Evolutionary conservation across 2,329 filamentous ascomycete species (phyloP).

Genomic region (Trichoderma sp.): DNA sequence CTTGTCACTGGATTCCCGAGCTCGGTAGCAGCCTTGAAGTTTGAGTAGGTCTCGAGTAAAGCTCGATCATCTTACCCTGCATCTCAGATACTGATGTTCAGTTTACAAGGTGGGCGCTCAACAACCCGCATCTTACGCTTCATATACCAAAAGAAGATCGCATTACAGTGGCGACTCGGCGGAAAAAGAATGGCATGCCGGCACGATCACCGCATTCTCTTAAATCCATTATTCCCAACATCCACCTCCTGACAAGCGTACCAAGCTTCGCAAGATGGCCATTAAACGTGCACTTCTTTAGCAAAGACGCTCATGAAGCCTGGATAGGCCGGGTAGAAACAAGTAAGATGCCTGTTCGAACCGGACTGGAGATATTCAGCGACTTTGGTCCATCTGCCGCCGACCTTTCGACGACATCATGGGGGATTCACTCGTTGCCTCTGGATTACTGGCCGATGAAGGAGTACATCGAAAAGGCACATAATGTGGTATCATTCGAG

Average conservation of each 20-base stretch:
- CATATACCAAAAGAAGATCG: constrained; percentile 70
- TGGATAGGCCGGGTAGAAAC: constrained; percentile 65
- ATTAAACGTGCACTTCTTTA: constrained; percentile 77
- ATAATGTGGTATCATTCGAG: constrained; percentile 57
- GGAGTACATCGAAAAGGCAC: constrained; percentile 57
- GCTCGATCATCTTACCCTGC: not conserved
- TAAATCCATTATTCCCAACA: constrained; percentile 70
- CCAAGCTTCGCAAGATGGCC: constrained; percentile 84
- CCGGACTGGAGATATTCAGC: constrained; percentile 55
- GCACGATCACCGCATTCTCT: constrained; percentile 62
- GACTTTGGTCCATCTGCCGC: constrained; percentile 50
- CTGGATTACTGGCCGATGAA: constrained; percentile 58
- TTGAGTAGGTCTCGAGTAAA: constrained; percentile 67
- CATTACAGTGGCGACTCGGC: constrained; percentile 54
- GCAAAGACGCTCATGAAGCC: constrained; percentile 63
- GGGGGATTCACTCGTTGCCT: constrained; percentile 57
- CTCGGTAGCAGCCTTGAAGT: constrained; percentile 84
- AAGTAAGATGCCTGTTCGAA: constrained; percentile 49
- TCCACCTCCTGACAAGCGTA: constrained; percentile 78
- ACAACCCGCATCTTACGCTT: constrained; percentile 77
- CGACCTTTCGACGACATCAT: constrained; percentile 28
- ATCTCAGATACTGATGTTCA: constrained; percentile 5
- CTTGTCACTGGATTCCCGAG: constrained; percentile 88
- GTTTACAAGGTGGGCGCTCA: constrained; percentile 82
- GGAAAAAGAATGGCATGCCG: constrained; percentile 56